Conservation (phyloP, 179 eudicot species). For the Monotropa hypopitys region DNA sequence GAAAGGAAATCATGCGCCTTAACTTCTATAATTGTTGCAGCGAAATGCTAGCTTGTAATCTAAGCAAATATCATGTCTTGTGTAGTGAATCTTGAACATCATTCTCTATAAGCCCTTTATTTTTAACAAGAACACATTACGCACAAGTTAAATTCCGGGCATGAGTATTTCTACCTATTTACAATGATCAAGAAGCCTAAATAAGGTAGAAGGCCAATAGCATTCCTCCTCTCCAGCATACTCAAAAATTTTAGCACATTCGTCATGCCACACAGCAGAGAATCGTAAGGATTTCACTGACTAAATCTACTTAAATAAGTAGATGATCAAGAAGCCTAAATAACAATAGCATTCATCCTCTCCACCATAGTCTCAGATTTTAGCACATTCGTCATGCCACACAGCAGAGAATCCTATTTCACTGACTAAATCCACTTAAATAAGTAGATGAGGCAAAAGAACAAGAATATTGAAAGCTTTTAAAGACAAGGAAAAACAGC, state of each 20-base stretch:
- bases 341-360: not conserved
- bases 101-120: not conserved
- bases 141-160: not conserved
- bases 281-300: not conserved
- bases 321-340: not conserved
- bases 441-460: not conserved
- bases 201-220: not conserved
- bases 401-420: not conserved
- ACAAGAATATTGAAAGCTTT: not conserved
- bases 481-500: not conserved
- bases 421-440: not conserved
- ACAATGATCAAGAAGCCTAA: not conserved
- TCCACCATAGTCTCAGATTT: not conserved
- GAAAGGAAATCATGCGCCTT: not conserved
- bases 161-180: not conserved
- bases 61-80: not conserved
- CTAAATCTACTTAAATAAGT: not conserved
- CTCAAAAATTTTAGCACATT: not conserved
- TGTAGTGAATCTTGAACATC: not conserved
- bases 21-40: not conserved
- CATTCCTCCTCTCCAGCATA: not conserved
- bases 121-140: not conserved
- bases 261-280: not conserved
- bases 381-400: not conserved
- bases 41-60: not conserved